phyloP scores from a whole-genome alignment of 73 alveolate species.

The Tetrahymena malaccensis region DNA sequence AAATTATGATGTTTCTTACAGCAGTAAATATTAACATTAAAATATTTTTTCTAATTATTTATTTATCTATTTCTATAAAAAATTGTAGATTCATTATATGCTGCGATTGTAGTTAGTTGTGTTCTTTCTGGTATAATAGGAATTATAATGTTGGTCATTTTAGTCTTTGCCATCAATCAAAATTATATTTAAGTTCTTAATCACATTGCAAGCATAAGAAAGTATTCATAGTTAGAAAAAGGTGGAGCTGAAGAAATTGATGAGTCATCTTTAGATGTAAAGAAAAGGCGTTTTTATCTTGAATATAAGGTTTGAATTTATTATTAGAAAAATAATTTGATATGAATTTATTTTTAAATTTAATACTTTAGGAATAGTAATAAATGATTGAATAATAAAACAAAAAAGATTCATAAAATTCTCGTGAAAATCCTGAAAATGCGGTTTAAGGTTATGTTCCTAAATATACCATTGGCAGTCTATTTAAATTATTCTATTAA shows the following conservation, averaged over 20 bases:
- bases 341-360: too few species aligned
- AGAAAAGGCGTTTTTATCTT: background rate
- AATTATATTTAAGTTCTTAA: background rate
- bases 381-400: background rate
- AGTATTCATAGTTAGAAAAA: background rate
- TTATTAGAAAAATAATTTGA: too few species aligned
- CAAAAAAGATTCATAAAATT: background rate
- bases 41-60: background rate
- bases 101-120: background rate
- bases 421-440: background rate
- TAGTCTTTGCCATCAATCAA: background rate
- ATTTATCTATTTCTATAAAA: too few species aligned
- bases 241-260: background rate
- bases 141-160: background rate
- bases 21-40: background rate
- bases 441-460: background rate
- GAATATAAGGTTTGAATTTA: background rate
- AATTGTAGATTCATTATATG: background rate
- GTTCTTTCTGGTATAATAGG: background rate
- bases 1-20: background rate
- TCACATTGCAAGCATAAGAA: background rate
- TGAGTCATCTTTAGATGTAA: background rate
- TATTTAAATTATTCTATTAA: background rate
- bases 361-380: background rate
- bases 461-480: background rate